Percentiles rank a stretch among this genome's conserved stretches.
Evolutionary conservation across 768 basidiomycete genomes (phyloP).

Genomic region (Kwoniella sp.): DNA sequence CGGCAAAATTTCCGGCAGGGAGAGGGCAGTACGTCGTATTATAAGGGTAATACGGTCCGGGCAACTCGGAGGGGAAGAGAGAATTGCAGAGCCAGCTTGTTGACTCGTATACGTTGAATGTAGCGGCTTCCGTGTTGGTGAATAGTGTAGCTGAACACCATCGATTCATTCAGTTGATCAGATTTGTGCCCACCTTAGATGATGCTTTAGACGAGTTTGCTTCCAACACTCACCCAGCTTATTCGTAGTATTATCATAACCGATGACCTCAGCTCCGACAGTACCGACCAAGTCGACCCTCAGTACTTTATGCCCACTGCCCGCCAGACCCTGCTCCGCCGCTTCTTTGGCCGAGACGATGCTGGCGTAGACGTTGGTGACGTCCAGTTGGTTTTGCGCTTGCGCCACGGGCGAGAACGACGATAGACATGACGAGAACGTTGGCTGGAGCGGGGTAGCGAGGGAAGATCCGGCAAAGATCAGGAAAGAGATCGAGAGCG

Average conservation of each 20-base stretch:
- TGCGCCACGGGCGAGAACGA: conserved; percentile 28
- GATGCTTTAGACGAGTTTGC: no score
- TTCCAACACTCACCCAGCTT: conserved; percentile 68
- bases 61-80: conserved; percentile 76
- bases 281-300: conserved; percentile 64
- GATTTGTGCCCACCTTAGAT: not conserved
- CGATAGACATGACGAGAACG: conserved; percentile 42
- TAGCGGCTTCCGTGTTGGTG: conserved; percentile 76
- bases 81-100: conserved; percentile 74
- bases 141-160: conserved; percentile 75
- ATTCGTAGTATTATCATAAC: conserved; percentile 64
- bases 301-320: conserved; percentile 45
- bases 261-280: conserved; percentile 65
- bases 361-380: conserved; percentile 60
- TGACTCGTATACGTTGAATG: conserved; percentile 71
- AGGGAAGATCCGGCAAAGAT: conserved; percentile 48
- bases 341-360: conserved; percentile 41
- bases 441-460: conserved; percentile 42
- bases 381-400: conserved; percentile 60
- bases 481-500: conserved; percentile 10
- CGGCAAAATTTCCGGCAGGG: conserved; percentile 73
- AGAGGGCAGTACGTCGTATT: conserved; percentile 72
- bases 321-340: conserved; percentile 35
- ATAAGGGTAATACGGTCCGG: conserved; percentile 53
- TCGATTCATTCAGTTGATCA: conserved; percentile 6